Base-by-base conservation (phyloP, 1,139 yeast species). In the Sugiyamaella neomexicana region DNA sequence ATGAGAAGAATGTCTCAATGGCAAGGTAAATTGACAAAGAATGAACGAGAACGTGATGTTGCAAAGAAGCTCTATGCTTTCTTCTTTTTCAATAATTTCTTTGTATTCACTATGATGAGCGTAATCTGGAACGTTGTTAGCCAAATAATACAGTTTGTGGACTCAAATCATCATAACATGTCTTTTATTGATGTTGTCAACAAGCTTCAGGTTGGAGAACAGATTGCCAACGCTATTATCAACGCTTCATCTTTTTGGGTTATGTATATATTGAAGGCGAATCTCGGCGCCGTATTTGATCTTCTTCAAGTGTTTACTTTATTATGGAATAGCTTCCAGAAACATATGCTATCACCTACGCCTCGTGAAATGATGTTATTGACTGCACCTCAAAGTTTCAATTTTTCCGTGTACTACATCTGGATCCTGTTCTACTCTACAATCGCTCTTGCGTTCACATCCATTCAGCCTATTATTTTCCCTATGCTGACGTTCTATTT, bases 221-320 rank as follows among this genome's bases (percentile, higher is more conserved):
- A 73, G 34, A 58, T 72, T 17, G 65, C 75, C 4, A 65, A 66
- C 5, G 72, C 77, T 3, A 66, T 74, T 51, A 68, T 73, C 52
- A 64, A 69, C 38, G 68, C 74, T 8, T 72, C 77, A 2, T 68
- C 75, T 1, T 74, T 74, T 61, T 74, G 77, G 77, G 74, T 73
- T 25, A 69, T 73, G 71, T 74, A 72, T 56, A 58, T 73, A 25
- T 55, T 74, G 25, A 66, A 73, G 17, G 70, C 69, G 10, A 66
- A 69, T 46, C 49, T 72, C 15, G 72, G 71, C 8, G 59, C 71
- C 1, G 60, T 69, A 36, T 55, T 70, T 9, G 72, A 69, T 51
- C 56, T 73, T 7, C 59, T 72, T 12, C 76, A 73, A 55, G 63
- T 68, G 2, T 36, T 70, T 47, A 59, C 65, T 3, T 58, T 73